Base-by-base conservation (phyloP, 306 rosid species). In the Fragaria vesca region DNA sequence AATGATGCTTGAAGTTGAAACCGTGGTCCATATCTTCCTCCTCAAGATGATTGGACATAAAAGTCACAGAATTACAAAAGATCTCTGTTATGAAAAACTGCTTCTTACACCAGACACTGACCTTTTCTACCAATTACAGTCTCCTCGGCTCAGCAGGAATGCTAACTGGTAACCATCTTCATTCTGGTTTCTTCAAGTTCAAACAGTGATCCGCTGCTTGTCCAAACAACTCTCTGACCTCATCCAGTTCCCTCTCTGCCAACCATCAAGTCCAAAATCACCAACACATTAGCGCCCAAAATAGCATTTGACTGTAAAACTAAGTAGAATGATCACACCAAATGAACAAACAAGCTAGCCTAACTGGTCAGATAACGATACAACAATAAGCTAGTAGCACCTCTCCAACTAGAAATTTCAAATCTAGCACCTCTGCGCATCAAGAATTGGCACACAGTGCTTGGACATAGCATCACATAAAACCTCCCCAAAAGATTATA, bases 121-220 rank as follows among this genome's bases (percentile, higher is more conserved):
- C 42, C 50, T 11, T 4, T 68, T 43, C 8, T 66, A 66, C 26
- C 26, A 65, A 8, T 36, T 36, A 65, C 24, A 6, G 70, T 66
- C 47, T 66, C 70, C 70, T 38, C 11, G 3, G 47, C 17, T 36
- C 47, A 66, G 1, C 20, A 18, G 47, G 70, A 66, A 62, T 62
- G 68, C 68, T 62, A 62, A 43, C 68, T 30, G 5, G 40, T 30
- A 30, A 65, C 46, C 13, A 5, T 52, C 54, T 43, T 74, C 78
- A 74, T n/a, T 58, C 57, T 60, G 55, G 68, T 28, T 75, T 75
- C 71, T 75, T 75, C 78, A 61, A 5, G 78, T 75, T 75, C 78
- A 75, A 61, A 45, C 70, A 75, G 70, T 75, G 78, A 45, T 75
- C 60, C 4, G 78, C 71, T 45, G 71, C 58, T 75, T 75, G 54